phyloP scores from a whole-genome alignment of 2,329 filamentous ascomycete species.

The Elsinoe ampelina region DNA sequence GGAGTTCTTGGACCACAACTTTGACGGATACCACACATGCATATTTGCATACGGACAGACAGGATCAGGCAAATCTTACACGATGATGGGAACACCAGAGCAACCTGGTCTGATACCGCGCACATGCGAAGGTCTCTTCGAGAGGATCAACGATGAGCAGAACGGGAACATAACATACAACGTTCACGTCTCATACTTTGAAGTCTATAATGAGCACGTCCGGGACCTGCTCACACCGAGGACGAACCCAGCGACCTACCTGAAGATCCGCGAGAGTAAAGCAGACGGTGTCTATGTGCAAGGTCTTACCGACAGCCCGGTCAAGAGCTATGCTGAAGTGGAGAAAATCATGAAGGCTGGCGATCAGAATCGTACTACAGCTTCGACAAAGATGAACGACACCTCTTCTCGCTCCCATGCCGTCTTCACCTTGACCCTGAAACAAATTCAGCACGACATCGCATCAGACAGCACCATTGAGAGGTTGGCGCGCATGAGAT shows the following conservation, averaged over 20 bases:
- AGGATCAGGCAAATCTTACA: slow-evolving; percentile 95
- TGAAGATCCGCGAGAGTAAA: slow-evolving; percentile 94
- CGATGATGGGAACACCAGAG: slow-evolving; percentile 84
- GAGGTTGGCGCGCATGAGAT: slow-evolving; percentile 80
- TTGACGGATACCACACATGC: slow-evolving; percentile 97
- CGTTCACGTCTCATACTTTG: slow-evolving; percentile 95
- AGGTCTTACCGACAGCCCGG: slow-evolving; percentile 86
- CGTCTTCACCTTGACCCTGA: slow-evolving; percentile 95
- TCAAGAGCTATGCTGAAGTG: slow-evolving; percentile 78
- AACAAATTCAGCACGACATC: slow-evolving; percentile 96
- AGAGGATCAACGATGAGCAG: slow-evolving; percentile 78
- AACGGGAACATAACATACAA: slow-evolving; percentile 92
- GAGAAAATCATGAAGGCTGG: slow-evolving; percentile 84
- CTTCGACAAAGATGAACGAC: slow-evolving; percentile 98
- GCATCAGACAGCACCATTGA: slow-evolving; percentile 97
- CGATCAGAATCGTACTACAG: slow-evolving; percentile 76
- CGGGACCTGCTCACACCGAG: slow-evolving; percentile 80
- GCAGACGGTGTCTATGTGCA: slow-evolving; percentile 95
- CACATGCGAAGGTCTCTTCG: slow-evolving; percentile 91
- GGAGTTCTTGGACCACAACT: slow-evolving; percentile 98
- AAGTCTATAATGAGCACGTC: slow-evolving; percentile 99
- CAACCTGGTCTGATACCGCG: slow-evolving; percentile 86
- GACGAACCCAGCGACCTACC: slow-evolving; percentile 73
- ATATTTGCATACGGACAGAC: slow-evolving; percentile 99
- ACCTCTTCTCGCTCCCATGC: slow-evolving; percentile 93